Conservation (phyloP, 805 yeast species). For the Candida gorgasii region DNA sequence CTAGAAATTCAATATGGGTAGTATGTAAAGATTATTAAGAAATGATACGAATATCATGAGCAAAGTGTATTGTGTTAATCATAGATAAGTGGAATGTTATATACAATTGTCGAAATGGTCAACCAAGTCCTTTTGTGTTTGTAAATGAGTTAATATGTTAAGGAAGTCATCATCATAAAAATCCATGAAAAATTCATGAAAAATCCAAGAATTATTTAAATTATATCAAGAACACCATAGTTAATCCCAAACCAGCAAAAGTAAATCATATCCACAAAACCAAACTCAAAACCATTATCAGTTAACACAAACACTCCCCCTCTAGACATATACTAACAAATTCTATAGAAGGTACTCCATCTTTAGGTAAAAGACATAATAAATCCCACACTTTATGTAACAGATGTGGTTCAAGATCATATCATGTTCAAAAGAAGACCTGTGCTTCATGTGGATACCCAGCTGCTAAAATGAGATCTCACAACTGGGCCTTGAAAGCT, state of each 20-base stretch:
- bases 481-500: constrained; percentile 99
- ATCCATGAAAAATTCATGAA: background rate
- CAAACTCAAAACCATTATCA: too few relatives aligned
- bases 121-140: too few relatives aligned
- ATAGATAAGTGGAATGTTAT: background rate
- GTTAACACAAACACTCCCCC: background rate
- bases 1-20: constrained; percentile 59
- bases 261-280: too few relatives aligned
- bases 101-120: background rate
- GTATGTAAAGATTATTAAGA: constrained; percentile 50
- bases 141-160: too few relatives aligned
- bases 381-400: constrained; percentile 99
- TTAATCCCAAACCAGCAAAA: too few relatives aligned
- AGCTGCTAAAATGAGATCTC: constrained; percentile 97
- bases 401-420: constrained; percentile 98
- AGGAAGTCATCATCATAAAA: background rate
- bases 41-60: constrained; percentile 3
- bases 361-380: constrained; percentile 99
- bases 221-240: too few relatives aligned
- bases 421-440: constrained; percentile 99
- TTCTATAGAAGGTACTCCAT: constrained; percentile 92
- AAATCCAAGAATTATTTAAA: too few relatives aligned
- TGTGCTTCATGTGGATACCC: constrained; percentile 99
- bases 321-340: constrained; percentile 15
- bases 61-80: background rate